Base-by-base conservation (phyloP, 148 eudicot species). In the Chenopodium quinoa region DNA sequence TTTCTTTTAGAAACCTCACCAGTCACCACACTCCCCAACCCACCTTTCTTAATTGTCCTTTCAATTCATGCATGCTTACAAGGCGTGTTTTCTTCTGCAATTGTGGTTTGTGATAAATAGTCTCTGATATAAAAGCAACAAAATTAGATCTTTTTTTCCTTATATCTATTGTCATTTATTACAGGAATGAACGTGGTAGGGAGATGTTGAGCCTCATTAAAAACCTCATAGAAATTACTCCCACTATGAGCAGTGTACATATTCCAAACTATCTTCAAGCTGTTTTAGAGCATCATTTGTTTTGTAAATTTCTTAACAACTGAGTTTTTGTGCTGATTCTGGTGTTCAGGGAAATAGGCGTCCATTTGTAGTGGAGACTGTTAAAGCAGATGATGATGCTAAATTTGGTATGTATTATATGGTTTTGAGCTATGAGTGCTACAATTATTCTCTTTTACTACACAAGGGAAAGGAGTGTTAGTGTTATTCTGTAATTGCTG, bases 381-480 rank as follows among this genome's bases (percentile, higher is more conserved):
- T 95, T 27, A 93, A 93, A 89, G 99, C 99, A 79, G 99, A 96
- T 85, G 99, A 96, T 81, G 87, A 82, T 83, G 98, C 95, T 60
- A 96, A 96, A 80, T 88, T 96, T 17, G 99, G 99, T 93, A 89
- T 79, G 89, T 62, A 14, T 8, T 81, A 68, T 25, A 27, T 32
- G 62, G 31, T 67, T 16, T 10, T 9, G 34, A 11, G 32, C 46
- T 22, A 6, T 19, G 1, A 5, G 67, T 56, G 72, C 72, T 19
- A 27, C 56, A 47, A 56, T 71, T 60, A 32, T 5, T 12, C 13
- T 52, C 75, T 20, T 72, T 60, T 16, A 16, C 14, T 69, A 13
- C 72, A 32, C 2, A 1, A 9, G 46, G 44, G 16, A 27, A 27
- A 27, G 19, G 31, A 25, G 69, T 12, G 13, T 48, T 48, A 54